These are phyloP conservation scores for Fusarium buharicum DNA, from an alignment of 2,329 filamentous ascomycete species.

Conservation along the genomic window DNA sequence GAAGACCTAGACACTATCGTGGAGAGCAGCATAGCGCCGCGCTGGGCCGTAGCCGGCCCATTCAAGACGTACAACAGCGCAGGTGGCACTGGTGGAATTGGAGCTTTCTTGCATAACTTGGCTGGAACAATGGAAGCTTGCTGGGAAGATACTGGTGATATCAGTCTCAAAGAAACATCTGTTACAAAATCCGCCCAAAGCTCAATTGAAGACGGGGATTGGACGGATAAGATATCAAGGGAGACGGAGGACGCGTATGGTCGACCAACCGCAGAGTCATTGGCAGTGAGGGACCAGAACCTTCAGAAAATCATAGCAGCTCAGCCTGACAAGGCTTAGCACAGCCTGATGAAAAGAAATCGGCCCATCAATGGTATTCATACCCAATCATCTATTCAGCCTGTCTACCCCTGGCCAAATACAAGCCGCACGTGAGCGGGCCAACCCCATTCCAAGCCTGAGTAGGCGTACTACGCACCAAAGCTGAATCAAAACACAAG, in stretches of 20 bases:
- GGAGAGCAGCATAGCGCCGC: constrained; percentile 37
- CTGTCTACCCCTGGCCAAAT: neutral
- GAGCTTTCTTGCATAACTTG: constrained; percentile 32
- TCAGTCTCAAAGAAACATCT: constrained; percentile 20
- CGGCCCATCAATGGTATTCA: neutral
- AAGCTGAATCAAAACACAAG: neutral
- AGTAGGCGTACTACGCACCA: neutral
- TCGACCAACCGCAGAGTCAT: constrained; percentile 2
- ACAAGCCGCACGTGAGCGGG: neutral
- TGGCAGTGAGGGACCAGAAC: constrained; percentile 26
- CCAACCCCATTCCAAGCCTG: neutral
- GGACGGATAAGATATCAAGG: constrained; percentile 20
- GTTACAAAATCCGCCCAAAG: neutral
- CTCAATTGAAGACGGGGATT: neutral
- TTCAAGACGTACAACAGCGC: constrained; percentile 41
- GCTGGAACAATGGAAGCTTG: constrained; percentile 29
- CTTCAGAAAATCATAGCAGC: constrained; percentile 27
- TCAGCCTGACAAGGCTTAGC: constrained; percentile 17
- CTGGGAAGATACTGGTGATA: constrained; percentile 25
- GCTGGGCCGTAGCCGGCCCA: constrained; percentile 37
- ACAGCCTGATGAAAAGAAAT: neutral
- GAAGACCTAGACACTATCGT: constrained; percentile 48
- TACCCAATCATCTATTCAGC: neutral
- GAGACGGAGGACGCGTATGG: constrained; percentile 30
- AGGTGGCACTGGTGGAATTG: constrained; percentile 33